Base-by-base conservation (phyloP, 2,329 filamentous ascomycete genomes). In the Sclerotinia minor region DNA sequence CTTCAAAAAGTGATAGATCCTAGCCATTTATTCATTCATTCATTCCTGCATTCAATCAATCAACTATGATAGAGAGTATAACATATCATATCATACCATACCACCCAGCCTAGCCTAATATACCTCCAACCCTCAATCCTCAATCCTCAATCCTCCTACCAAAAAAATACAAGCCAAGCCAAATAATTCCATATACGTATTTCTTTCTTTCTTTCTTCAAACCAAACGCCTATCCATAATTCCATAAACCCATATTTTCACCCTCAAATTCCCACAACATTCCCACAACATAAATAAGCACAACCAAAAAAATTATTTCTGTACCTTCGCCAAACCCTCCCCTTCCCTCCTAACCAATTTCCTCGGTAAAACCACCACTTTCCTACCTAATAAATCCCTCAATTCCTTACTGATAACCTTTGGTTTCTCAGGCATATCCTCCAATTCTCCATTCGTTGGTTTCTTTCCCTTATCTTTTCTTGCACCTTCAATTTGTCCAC, bases 361-460 rank as follows among this genome's bases (percentile, higher is more conserved):
- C 32, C 76, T 68, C 3, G 75, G 73, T 5, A 78, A 53, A 1
- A 77, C 66, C 59, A 77, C 73, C 19, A 90, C 79, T 69, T 90
- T 85, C 69, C 84, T 81, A 71, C 84, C 86, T n/a, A 91, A 75
- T 54, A 92, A 72, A 8, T 80, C 78, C 59, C 89, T 82, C 68
- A 92, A 76, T 72, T 91, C 87, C 0, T 86, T 82, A 70, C 84
- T 88, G 58, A 92, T 87, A 21, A 89, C 82, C 71, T 83, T 85
- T 11, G 73, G 74, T 67, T 69, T 71, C 61, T 73, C 74, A 58
- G 68, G 71, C 66, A 72, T 71, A 6, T 73, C 71, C 50, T 72
- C 65, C 78, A 72, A 44, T 65, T 76, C 75, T 26, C 65, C 70
- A 47, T 69, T 70, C 15, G 69, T 60, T 68, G 67, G 35, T 21